Base-by-base conservation (phyloP, 2,329 filamentous ascomycete species). In the Corynespora cassiicola region DNA sequence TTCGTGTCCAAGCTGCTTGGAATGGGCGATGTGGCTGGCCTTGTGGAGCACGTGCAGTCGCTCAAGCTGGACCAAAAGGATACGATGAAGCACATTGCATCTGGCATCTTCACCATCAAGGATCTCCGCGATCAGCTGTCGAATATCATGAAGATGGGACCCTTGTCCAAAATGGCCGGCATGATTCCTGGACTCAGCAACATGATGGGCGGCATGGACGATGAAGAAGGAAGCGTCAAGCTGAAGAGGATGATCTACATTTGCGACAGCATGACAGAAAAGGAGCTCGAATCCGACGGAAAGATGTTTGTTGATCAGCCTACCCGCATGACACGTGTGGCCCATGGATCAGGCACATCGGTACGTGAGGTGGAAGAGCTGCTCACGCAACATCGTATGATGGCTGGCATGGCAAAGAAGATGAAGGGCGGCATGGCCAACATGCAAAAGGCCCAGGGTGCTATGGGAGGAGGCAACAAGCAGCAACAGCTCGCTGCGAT, bases 101-200 rank as follows among this genome's bases (percentile, higher is more conserved):
- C 96, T 62, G 94, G 94, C 39, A 91, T 96, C 49, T 99, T 97
- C 70, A 96, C 94, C 0, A 81, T 99, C 21, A 87, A 94, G 38
- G 94, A 99, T 66, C 79, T 99, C 53, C 84, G 94, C 14, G 94
- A 99, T 66, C 95, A 99, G 65, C 83, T 99, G 9, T 87, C 87
- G 42, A 97, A 97, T 61, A 96, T 99, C 63, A 96, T 97, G 90
- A 99, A 99, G 75, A 97, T 99, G 94, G 94, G 94, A 0, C 94
- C 94, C 0, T 74, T 99, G 1, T 95, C 88, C 12, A 97, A 99
- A 68, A 95, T 99, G 82, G 95, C 92, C 0, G 90, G 91, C 58
- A 99, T 99, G 94, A 97, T 99, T 50, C 94, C 94, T 0, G 94
- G 94, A 18, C 86, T 99, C 69, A 87, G 87, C 54, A 88, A 87